These are phyloP conservation scores for Populus trichocarpa DNA, from an alignment of 441 rosid genomes.

Conservation along the genomic window DNA sequence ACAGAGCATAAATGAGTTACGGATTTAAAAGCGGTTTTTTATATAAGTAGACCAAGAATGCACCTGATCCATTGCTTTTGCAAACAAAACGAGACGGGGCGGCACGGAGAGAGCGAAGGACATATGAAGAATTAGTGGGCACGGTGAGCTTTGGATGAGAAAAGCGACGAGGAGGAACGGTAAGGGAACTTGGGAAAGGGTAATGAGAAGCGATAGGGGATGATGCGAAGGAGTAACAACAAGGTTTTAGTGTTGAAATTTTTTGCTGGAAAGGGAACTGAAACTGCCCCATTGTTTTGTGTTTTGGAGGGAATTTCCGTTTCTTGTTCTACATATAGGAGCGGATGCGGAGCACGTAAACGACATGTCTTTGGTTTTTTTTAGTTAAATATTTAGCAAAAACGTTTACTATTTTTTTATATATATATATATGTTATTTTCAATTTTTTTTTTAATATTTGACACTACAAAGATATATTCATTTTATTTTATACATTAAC, in stretches of 20 bases:
- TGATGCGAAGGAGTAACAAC: neutral
- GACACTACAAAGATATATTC: no score
- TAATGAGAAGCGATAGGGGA: conserved; percentile 22
- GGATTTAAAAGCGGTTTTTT: neutral
- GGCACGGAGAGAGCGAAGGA: conserved; percentile 6
- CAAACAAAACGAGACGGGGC: conserved; percentile 20
- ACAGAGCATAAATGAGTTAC: neutral
- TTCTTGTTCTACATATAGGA: neutral
- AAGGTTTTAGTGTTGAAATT: conserved; percentile 10
- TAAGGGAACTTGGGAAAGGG: conserved; percentile 7
- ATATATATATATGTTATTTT: no score
- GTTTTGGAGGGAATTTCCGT: conserved; percentile 13
- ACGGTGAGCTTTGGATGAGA: conserved; percentile 11
- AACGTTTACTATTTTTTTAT: no score
- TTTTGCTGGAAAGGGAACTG: conserved; percentile 26
- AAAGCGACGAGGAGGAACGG: neutral
- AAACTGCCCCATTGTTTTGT: conserved; percentile 27
- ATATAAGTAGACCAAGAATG: neutral
- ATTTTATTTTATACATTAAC: no score
- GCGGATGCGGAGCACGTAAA: neutral
- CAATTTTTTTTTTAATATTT: no score
- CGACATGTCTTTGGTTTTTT: neutral
- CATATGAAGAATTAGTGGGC: neutral
- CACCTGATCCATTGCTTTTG: conserved; percentile 31
- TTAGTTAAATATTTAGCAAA: no score